These are phyloP conservation scores for Russula vinacea DNA, from an alignment of 768 basidiomycete species.

Conservation along the genomic window DNA sequence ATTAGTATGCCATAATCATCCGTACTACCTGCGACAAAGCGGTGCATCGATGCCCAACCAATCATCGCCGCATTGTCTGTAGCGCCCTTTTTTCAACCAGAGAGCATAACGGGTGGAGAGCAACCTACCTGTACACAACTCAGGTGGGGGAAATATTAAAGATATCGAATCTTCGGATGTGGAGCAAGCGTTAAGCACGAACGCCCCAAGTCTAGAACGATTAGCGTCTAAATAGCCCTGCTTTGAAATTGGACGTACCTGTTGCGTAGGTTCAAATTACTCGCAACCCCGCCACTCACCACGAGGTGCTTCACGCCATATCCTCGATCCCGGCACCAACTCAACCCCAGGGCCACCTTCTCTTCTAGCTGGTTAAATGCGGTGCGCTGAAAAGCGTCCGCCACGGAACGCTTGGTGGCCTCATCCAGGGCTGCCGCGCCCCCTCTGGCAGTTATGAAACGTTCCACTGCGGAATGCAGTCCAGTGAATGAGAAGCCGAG, in stretches of 20 bases:
- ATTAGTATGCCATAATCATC: conserved; percentile 62
- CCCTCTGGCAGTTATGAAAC: conserved; percentile 46
- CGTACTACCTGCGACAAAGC: conserved; percentile 60
- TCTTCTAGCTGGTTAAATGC: conserved; percentile 71
- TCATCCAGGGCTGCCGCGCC: conserved; percentile 42
- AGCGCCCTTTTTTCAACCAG: background rate
- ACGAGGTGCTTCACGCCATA: conserved; percentile 59
- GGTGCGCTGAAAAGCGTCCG: conserved; percentile 67
- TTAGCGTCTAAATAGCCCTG: background rate
- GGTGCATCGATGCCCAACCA: conserved; percentile 84
- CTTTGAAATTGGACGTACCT: conserved; percentile 44
- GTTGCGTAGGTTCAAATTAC: conserved; percentile 66
- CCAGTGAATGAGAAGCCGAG: conserved; percentile 78
- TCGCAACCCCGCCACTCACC: conserved; percentile 91
- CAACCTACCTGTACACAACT: conserved; percentile 76
- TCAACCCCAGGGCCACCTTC: conserved; percentile 60
- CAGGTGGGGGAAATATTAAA: conserved; percentile 70
- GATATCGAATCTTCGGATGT: conserved; percentile 41
- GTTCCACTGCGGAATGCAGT: conserved; percentile 67
- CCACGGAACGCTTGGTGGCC: conserved; percentile 48
- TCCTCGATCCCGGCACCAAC: conserved; percentile 44
- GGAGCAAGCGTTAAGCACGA: conserved; percentile 34
- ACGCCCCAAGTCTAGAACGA: conserved; percentile 37
- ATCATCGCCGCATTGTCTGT: conserved; percentile 97
- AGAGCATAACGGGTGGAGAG: background rate